Base-by-base conservation (phyloP, 139 green algal species). In the Micromonas commoda region DNA sequence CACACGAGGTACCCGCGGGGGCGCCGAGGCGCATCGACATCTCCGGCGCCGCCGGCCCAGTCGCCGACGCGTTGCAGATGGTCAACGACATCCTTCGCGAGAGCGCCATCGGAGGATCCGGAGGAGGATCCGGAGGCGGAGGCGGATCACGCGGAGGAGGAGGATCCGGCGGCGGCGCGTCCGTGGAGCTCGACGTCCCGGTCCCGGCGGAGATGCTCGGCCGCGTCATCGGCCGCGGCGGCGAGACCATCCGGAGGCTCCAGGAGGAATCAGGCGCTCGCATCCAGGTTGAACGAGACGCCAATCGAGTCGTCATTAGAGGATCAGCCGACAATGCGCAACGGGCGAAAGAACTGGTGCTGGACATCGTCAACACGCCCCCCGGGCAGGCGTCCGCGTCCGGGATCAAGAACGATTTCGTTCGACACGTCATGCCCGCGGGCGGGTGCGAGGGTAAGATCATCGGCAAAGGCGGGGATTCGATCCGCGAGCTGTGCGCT, bases 181-280 rank as follows among this genome's bases (percentile, higher is more conserved):
- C 34, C 45, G 35, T 64, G 1, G 70, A 77, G 39, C 39, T 67
- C 1, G 19, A 6, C 45, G 39, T 77, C 20, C 35, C 45, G 24
- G 70, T 67, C 3, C 70, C 37, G 1, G 35, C 37, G n/a, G 39
- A 51, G 21, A 53, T 66, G n/a, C 34, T 77, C 51, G 70, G 70
- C 34, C 45, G 38, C 45, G 28, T 77, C 3, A 77, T 77, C 39
- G 70, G 70, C 23, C 70, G 70, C 38, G 70, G 70, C 29, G 70
- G 70, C 16, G 70, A 77, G 35, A 77, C 70, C 19, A 77, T 77
- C 24, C n/a, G 39, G 16, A 26, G 51, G 35, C 29, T 77, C 9
- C 39, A 63, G 38, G 70, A 67, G 13, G 70, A 77, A 64, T 66
- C 37, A 2, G 70, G 70, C 34, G 70, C 38, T 1, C 21, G 70